phyloP scores from a whole-genome alignment of 2,329 filamentous ascomycete species.

The Venturia nashicola region DNA sequence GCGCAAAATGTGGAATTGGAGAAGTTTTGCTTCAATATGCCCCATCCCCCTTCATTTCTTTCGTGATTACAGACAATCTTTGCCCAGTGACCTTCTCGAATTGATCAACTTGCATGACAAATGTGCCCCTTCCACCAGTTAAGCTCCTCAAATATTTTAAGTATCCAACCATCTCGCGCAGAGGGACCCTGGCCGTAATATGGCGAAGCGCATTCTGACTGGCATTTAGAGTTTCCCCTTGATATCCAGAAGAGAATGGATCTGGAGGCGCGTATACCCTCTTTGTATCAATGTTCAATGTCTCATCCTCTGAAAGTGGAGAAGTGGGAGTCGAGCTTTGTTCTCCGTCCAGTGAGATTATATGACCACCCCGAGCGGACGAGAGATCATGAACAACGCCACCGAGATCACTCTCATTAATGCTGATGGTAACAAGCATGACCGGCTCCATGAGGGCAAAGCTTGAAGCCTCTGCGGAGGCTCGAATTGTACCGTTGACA shows the following conservation, averaged over 20 bases:
- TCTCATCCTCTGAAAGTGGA: conserved; percentile 6
- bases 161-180: conserved; percentile 96
- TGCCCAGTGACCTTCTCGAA: conserved; percentile 55
- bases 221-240: conserved; percentile 12
- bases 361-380: conserved; percentile 58
- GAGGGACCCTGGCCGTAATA: conserved; percentile 75
- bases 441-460: conserved; percentile 80
- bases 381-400: conserved; percentile 73
- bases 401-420: conserved; percentile 71
- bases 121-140: conserved; percentile 72
- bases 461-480: conserved; percentile 40
- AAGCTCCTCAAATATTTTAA: conserved; percentile 77
- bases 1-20: not conserved
- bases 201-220: conserved; percentile 29
- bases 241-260: conserved; percentile 45
- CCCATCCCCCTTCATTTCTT: conserved; percentile 13
- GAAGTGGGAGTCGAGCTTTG: conserved; percentile 12
- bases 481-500: conserved; percentile 43
- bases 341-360: conserved; percentile 56
- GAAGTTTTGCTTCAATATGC: not conserved
- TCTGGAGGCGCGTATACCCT: conserved; percentile 82
- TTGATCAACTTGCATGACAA: conserved; percentile 61
- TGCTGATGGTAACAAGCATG: conserved; percentile 78
- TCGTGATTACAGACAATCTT: conserved; percentile 45
- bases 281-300: conserved; percentile 47